Evolutionary conservation across 202 grass and related monocot species (phyloP), one percentile per base, ranked within the genome.

Genomic region (Elaeis oleifera): DNA sequence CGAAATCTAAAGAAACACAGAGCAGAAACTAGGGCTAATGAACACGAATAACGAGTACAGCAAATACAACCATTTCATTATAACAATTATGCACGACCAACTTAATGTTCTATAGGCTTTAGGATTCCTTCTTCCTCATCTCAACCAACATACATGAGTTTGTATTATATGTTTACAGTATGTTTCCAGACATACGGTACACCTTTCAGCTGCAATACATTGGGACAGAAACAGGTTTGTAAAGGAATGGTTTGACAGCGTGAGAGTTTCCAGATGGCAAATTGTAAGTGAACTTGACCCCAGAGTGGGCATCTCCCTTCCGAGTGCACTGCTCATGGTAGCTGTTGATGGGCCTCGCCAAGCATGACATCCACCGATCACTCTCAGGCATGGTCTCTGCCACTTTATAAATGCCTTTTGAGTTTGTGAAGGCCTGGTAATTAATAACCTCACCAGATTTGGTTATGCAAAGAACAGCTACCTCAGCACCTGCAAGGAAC

Each of bases 371-470:
- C 92, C 88, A 97, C 26, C 84, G 70, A 18, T 92, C 92, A 1
- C 77, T 92, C 71, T 91, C 79, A 1, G 88, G 84, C 88, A 97
- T 92, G 0, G 92, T 97, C 79, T 97, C 92, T 5, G 82, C 88
- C 18, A 97, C 72, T 1, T 68, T 79, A 58, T 97, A 97, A 51
- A 68, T 31, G n/a, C 92, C 92, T 74, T 78, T 86, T 0, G 74
- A 85, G 77, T 97, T 77, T 59, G 92, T 97, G 79, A 91, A 97
- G 18, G 84, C 92, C 77, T 97, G 92, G 48, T 91, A 97, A 52
- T 97, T 97, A 59, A 97, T 82, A 49, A 97, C 92, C 54, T 97
- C 92, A 0, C 88, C 92, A 3, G 92, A 89, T 84, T 86, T 91
- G 3, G 84, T 89, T 72, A 97, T 89, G 84, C 92, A 97, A 26